A percentile compares a stretch with the other conserved stretches of the same genome.
phyloP scores from a whole-genome alignment of 805 yeast genomes.

The Alloascoidea hylecoeti region DNA sequence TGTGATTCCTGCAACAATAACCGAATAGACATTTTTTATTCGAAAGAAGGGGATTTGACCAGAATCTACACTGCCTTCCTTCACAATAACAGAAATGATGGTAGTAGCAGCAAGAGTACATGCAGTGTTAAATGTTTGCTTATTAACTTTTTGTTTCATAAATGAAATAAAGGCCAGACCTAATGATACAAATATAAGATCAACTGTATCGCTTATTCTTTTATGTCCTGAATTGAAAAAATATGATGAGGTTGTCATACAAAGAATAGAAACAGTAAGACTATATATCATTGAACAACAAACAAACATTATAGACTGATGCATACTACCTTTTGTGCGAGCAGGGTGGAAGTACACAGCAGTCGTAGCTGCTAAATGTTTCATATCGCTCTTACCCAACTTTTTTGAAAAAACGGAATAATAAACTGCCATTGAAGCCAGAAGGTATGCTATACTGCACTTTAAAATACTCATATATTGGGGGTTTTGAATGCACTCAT shows the following conservation, averaged over 20 bases:
- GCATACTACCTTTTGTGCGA: conserved; percentile 68
- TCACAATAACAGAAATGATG: conserved; percentile 53
- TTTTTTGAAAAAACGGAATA: conserved; percentile 25
- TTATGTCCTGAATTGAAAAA: conserved; percentile 30
- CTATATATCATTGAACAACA: conserved; percentile 37
- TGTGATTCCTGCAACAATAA: conserved; percentile 46
- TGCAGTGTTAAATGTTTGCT: conserved; percentile 67
- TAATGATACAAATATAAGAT: conserved; percentile 34
- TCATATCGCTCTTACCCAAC: conserved; percentile 38
- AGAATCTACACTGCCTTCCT: conserved; percentile 55
- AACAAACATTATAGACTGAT: conserved; percentile 56
- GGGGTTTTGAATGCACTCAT: background rate
- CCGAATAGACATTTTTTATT: conserved; percentile 36
- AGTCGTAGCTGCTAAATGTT: conserved; percentile 72
- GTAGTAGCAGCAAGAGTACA: conserved; percentile 66
- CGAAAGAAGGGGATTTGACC: conserved; percentile 41
- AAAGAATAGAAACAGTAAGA: conserved; percentile 32
- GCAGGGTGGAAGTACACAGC: conserved; percentile 81
- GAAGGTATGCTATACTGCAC: conserved; percentile 58
- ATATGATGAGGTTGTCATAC: conserved; percentile 35
- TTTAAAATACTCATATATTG: conserved; percentile 21
- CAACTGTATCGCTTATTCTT: conserved; percentile 34
- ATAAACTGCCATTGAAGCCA: conserved; percentile 66
- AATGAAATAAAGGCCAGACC: conserved; percentile 57
- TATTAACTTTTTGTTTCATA: conserved; percentile 51